Base-by-base conservation (phyloP, 2,329 filamentous ascomycete genomes). In the Cladophialophora bantiana region DNA sequence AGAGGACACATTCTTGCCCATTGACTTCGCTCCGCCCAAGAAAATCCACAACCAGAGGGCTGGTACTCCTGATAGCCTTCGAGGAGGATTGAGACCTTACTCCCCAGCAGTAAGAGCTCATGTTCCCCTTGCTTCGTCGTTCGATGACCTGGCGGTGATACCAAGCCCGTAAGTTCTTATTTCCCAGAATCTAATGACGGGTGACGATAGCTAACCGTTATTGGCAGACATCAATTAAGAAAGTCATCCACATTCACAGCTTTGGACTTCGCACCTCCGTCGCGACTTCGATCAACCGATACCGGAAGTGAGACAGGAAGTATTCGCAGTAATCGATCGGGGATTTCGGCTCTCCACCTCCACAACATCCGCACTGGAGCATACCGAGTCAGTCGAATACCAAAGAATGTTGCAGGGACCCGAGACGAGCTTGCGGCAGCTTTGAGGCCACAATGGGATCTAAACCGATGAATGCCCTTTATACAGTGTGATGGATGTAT, bases 21-120 rank as follows among this genome's bases (percentile, higher is more conserved):
- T 90, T 65, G 94, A 97, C 73, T 98, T 97, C 78, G 95, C 95
- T 0, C 95, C 95, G 31, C 93, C 91, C 1, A 83, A 86, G 26
- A 84, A 79, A 18, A 85, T 88, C 75, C 84, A 82, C 70, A 91
- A 94, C 40, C 86, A 89, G 67, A 88, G 86, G 69, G 85, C 87
- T 61, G 94, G 94, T 59, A 82, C 81, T 57, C 84, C 87, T 3
- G 86, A 88, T 71, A 89, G 86, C 66, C 87, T 87, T 12, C 78
- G 84, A 54, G 87, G 87, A 64, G 82, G 81, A 18, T 71, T 82
- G 42, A 80, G 89, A 38, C 88, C 93, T 0, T 99, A 92, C 81
- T 89, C 88, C 64, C 89, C 90, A n/a, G 83, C 84, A 42, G 85
- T 94, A 1, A 88, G 90, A 15, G 85, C 87, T 35, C 90, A 92